phyloP scores from a whole-genome alignment of 208 protist genomes.

The Trypanosoma lewisi region DNA sequence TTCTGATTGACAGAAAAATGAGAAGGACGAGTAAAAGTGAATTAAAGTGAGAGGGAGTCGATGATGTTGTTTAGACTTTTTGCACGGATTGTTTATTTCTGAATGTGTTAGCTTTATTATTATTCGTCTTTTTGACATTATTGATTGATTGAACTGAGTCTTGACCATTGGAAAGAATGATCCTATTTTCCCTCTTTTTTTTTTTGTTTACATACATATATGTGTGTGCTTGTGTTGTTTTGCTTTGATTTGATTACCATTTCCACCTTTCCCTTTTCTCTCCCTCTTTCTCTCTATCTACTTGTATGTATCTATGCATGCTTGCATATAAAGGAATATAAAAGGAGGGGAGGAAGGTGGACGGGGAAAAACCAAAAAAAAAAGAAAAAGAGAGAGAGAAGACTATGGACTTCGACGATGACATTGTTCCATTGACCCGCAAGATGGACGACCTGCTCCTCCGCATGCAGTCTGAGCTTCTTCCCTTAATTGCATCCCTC shows the following conservation, averaged over 20 bases:
- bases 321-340: background rate
- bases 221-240: background rate
- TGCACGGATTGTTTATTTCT: no score
- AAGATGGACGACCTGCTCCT: conserved; percentile 40
- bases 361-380: background rate
- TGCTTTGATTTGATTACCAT: background rate
- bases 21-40: no score
- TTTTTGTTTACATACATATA: background rate
- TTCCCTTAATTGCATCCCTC: conserved; percentile 48
- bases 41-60: no score
- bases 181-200: background rate
- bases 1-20: no score
- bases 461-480: conserved; percentile 31
- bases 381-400: conserved; percentile 6
- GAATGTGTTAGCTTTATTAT: no score
- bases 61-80: no score
- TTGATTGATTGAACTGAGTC: no score
- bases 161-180: no score
- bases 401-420: conserved; percentile 62
- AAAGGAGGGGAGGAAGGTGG: background rate
- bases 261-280: background rate
- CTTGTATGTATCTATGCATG: background rate
- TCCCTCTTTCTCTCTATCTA: conserved; percentile 1
- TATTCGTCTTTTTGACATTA: no score
- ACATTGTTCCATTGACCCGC: conserved; percentile 48